Evolutionary conservation across 1,284 basidiomycete species (phyloP).

Genomic region (Phylloporus sp.): DNA sequence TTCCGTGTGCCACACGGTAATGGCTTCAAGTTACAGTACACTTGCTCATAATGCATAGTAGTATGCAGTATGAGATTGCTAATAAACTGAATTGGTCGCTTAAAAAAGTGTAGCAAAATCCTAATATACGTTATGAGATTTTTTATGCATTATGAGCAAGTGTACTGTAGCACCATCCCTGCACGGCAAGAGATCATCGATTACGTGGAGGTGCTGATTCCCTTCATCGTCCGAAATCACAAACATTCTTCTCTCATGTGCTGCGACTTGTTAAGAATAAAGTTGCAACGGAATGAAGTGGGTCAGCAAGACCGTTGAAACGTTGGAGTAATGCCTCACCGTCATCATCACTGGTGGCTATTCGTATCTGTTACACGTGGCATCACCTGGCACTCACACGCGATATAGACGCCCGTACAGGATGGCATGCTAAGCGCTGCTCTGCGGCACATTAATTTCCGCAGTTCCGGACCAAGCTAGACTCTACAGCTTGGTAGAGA

Average conservation of each 20-base stretch:
- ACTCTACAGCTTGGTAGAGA: constrained; percentile 34
- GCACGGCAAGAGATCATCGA: not conserved
- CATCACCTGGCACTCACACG: not conserved
- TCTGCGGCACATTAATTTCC: not conserved
- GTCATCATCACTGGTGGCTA: not conserved
- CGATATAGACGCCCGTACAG: constrained; percentile 28
- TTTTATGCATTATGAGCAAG: too few relatives aligned
- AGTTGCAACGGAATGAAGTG: not conserved
- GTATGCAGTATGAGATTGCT: too few relatives aligned
- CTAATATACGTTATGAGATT: too few relatives aligned
- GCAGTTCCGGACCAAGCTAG: not conserved
- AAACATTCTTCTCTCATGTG: not conserved
- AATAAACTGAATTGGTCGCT: too few relatives aligned
- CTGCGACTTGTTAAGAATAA: not conserved
- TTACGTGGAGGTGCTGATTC: not conserved
- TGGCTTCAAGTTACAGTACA: too few relatives aligned
- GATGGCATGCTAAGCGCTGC: constrained; percentile 23
- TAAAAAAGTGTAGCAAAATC: too few relatives aligned
- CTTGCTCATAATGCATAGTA: too few relatives aligned
- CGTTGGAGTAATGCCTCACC: not conserved
- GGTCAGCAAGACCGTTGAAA: not conserved
- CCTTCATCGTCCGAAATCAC: not conserved
- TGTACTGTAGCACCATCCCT: too few relatives aligned
- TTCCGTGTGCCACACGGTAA: too few relatives aligned
- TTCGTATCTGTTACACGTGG: not conserved